These are phyloP conservation scores for Lablab purpureus DNA, from an alignment of 306 rosid species.

Conservation along the genomic window DNA sequence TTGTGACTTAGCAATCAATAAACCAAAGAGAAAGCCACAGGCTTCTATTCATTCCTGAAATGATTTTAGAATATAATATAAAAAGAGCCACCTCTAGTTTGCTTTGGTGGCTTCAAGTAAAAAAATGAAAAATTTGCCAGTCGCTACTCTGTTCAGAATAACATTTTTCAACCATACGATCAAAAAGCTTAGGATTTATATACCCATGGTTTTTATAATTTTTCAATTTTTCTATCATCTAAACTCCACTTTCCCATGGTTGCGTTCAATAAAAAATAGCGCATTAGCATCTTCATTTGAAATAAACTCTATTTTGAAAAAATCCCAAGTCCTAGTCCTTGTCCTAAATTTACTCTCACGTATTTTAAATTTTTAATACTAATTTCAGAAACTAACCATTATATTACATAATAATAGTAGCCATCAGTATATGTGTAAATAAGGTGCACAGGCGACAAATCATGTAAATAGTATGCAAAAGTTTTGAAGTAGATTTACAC, in stretches of 20 bases:
- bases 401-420: constrained; percentile 14
- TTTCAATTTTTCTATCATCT: constrained; percentile 3
- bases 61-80: constrained; percentile 8
- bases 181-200: background rate
- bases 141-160: constrained; percentile 13
- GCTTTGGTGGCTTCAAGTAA: constrained; percentile 34
- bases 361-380: background rate
- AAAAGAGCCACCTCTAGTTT: constrained; percentile 6
- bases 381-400: constrained; percentile 22
- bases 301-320: constrained; percentile 25
- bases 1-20: constrained; percentile 17
- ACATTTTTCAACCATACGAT: constrained; percentile 8
- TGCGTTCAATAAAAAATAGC: background rate
- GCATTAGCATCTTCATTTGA: constrained; percentile 22
- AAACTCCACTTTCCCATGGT: constrained; percentile 15
- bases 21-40: constrained; percentile 15
- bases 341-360: background rate
- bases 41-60: constrained; percentile 1
- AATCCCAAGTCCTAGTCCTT: background rate
- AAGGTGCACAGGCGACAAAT: constrained; percentile 25
- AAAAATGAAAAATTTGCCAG: constrained; percentile 13
- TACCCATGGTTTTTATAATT: constrained; percentile 9
- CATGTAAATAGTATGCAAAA: constrained; percentile 34
- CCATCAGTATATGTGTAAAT: constrained; percentile 32
- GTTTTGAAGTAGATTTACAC: constrained; percentile 42